These are phyloP conservation scores for Fusarium zealandicum DNA, from an alignment of 2,329 filamentous ascomycete genomes.

Conservation along the genomic window DNA sequence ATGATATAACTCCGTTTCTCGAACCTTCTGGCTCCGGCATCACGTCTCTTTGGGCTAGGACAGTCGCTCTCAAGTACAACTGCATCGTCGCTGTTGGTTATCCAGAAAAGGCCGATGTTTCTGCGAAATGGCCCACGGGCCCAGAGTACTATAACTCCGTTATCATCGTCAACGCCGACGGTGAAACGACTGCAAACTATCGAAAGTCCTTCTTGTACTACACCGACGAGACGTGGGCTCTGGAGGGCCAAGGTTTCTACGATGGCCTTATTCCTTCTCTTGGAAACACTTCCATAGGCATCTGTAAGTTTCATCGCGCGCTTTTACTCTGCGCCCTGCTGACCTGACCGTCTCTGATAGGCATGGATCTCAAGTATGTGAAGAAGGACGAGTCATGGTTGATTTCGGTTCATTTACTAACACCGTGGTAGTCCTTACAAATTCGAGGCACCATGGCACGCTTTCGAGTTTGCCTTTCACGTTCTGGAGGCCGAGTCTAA, in stretches of 20 bases:
- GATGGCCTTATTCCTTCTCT: constrained; percentile 54
- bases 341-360: constrained; percentile 11
- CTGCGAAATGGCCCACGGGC: constrained; percentile 56
- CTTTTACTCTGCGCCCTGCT: neutral
- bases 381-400: neutral
- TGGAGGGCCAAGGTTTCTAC: constrained; percentile 64
- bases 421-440: constrained; percentile 44
- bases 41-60: constrained; percentile 74
- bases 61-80: constrained; percentile 68
- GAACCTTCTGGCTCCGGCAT: constrained; percentile 72
- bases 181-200: constrained; percentile 68
- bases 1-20: constrained; percentile 72
- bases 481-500: constrained; percentile 63
- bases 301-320: constrained; percentile 51
- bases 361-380: constrained; percentile 66
- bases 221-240: constrained; percentile 68
- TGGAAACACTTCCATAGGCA: constrained; percentile 63
- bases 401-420: constrained; percentile 8
- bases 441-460: constrained; percentile 50
- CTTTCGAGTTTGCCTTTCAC: constrained; percentile 59
- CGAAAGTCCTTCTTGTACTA: constrained; percentile 66
- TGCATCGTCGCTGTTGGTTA: constrained; percentile 77
- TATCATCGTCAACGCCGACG: constrained; percentile 63
- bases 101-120: constrained; percentile 69
- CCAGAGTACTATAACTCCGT: constrained; percentile 64